A percentile compares a stretch with the other conserved stretches of the same genome.
Evolutionary conservation across 495 filamentous ascomycete genomes (phyloP).

Genomic region (Aspergillus carlsbadensis): DNA sequence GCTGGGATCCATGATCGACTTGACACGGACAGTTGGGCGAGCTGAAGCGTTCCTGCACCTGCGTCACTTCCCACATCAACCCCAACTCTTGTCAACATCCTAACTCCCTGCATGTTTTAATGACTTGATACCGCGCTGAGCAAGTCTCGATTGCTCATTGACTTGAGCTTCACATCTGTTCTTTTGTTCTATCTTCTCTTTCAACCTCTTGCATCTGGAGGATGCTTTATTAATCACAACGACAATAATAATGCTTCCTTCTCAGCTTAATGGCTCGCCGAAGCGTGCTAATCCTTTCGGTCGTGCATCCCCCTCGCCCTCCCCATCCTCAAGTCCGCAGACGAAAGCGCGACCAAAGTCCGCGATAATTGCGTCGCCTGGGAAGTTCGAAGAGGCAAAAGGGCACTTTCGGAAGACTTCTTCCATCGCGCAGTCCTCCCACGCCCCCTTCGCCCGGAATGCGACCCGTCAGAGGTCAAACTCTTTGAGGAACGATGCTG

Average conservation of each 20-base stretch:
- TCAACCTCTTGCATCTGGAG: slow-evolving; percentile 21
- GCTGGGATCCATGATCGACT: slow-evolving; percentile 2
- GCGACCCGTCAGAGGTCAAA: slow-evolving; percentile 52
- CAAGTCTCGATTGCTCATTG: slow-evolving; percentile 10
- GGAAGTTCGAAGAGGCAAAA: slow-evolving; percentile 34
- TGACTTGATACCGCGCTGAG: slow-evolving; percentile 7
- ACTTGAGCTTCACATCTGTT: slow-evolving; percentile 4
- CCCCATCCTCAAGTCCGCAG: slow-evolving; percentile 53
- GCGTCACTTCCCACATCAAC: slow-evolving; percentile 4
- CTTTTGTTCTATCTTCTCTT: slow-evolving; percentile 10
- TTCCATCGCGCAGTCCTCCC: slow-evolving; percentile 49
- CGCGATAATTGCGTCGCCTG: slow-evolving; percentile 60
- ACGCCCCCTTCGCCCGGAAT: slow-evolving; percentile 24
- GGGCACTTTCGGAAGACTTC: slow-evolving; percentile 56
- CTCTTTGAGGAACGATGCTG: slow-evolving; percentile 55
- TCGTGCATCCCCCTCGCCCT: slow-evolving; percentile 61
- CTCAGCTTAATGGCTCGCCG: slow-evolving; percentile 45
- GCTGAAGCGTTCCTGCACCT: slow-evolving; percentile 6
- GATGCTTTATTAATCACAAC: slow-evolving; percentile 32
- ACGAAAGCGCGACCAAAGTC: slow-evolving; percentile 66
- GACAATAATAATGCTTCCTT: slow-evolving; percentile 41
- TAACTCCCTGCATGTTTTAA: neutral
- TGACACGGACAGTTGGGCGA: neutral
- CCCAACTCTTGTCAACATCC: slow-evolving; percentile 10
- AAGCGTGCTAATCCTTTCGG: slow-evolving; percentile 78